Percentiles rank a stretch among this genome's conserved stretches.
Conservation (phyloP, 306 rosid genomes). For the Sechiopsis laciniata region DNA sequence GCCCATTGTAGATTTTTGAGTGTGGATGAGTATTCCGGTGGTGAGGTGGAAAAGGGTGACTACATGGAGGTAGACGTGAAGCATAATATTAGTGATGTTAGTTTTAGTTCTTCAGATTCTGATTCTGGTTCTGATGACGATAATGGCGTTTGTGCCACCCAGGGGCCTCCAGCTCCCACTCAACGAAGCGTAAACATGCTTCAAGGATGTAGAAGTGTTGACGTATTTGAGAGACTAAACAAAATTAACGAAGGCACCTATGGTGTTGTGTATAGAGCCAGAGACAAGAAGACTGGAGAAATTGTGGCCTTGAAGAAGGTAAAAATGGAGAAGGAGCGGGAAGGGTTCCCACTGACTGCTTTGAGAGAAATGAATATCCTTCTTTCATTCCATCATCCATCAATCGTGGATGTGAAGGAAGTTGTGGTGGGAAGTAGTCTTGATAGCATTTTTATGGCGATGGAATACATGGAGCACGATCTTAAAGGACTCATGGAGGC, state of each 20-base stretch:
- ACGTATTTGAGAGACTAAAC: constrained; percentile 70
- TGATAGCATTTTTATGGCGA: constrained; percentile 82
- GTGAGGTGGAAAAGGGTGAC: constrained; percentile 21
- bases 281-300: constrained; percentile 72
- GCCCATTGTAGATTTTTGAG: constrained; percentile 22
- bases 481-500: constrained; percentile 57
- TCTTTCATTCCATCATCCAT: constrained; percentile 67
- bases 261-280: constrained; percentile 88
- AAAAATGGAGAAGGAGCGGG: constrained; percentile 65
- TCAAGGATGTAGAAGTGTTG: constrained; percentile 65
- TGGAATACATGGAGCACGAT: constrained; percentile 90
- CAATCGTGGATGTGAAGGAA: constrained; percentile 80
- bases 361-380: constrained; percentile 95
- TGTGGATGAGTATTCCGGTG: constrained; percentile 26
- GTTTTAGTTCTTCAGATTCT: constrained; percentile 19
- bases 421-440: constrained; percentile 58
- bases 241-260: constrained; percentile 94
- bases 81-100: constrained; percentile 12
- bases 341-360: constrained; percentile 77
- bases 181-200: constrained; percentile 55
- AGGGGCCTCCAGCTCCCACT: constrained; percentile 22
- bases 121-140: constrained; percentile 31
- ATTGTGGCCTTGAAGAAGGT: constrained; percentile 89
- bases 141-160: constrained; percentile 17
- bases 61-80: constrained; percentile 26